Conservation (phyloP, 495 filamentous ascomycete genomes). For the Podospora pseudopauciseta region DNA sequence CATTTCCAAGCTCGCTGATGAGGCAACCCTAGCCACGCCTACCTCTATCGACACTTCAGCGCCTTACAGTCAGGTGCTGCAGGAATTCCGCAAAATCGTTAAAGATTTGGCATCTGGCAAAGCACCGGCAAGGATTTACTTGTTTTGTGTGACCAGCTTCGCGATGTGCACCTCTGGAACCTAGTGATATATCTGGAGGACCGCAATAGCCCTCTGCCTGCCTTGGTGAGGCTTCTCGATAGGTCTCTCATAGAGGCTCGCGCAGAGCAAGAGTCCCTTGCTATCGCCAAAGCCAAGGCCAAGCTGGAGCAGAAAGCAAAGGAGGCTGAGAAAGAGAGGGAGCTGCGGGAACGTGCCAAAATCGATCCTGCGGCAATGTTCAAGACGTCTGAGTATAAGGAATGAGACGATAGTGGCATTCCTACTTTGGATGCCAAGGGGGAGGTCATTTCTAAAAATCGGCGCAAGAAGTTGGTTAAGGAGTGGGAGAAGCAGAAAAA, state of each 20-base stretch:
- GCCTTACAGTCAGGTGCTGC: constrained; percentile 24
- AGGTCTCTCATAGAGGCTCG: constrained; percentile 57
- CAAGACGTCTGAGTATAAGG: constrained; percentile 57
- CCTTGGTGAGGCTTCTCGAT: constrained; percentile 58
- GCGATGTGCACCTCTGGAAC: constrained; percentile 62
- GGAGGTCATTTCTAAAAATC: constrained; percentile 63
- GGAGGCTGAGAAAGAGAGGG: constrained; percentile 46
- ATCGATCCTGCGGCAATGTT: constrained; percentile 48
- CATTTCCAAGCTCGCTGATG: constrained; percentile 25
- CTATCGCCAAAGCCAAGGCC: constrained; percentile 39
- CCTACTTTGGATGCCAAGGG: constrained; percentile 61
- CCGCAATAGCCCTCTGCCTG: constrained; percentile 51
- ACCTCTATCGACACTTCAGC: constrained; percentile 13
- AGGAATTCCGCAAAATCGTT: constrained; percentile 25
- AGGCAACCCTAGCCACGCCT: constrained; percentile 13
- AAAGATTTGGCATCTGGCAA: constrained; percentile 39
- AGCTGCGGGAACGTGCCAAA: constrained; percentile 33
- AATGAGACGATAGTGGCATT: constrained; percentile 72
- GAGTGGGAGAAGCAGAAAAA: constrained; percentile 77
- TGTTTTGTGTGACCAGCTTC: constrained; percentile 61
- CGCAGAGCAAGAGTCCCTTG: constrained; percentile 50
- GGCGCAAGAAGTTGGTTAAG: constrained; percentile 67
- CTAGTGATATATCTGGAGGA: constrained; percentile 73
- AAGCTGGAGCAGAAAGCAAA: constrained; percentile 51
- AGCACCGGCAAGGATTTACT: constrained; percentile 51